Conservation (phyloP, 148 eudicot genomes). For the Talinum fruticosum region DNA sequence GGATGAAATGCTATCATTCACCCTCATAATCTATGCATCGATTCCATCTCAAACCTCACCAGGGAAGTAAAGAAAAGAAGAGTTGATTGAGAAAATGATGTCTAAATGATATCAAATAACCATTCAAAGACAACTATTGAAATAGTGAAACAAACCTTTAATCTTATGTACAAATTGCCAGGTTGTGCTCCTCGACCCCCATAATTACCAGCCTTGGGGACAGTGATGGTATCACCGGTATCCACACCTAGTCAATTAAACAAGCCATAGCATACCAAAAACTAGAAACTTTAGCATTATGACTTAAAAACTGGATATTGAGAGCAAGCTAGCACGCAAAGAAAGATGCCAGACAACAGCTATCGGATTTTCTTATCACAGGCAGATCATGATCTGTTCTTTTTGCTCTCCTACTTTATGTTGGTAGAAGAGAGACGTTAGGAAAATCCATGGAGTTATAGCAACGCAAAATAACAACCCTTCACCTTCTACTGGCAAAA, state of each 20-base stretch:
- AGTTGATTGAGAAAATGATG: neutral
- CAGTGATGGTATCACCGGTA: constrained; percentile 79
- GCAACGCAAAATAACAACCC: neutral
- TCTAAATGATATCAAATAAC: neutral
- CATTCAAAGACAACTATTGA: neutral
- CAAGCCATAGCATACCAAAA: constrained; percentile 11
- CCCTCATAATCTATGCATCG: neutral
- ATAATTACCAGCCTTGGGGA: constrained; percentile 83
- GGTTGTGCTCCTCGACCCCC: constrained; percentile 67
- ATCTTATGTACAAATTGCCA: constrained; percentile 65
- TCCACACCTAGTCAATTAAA: constrained; percentile 60
- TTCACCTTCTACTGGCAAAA: neutral
- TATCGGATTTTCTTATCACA: neutral
- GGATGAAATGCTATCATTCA: neutral
- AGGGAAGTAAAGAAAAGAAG: too few relatives aligned
- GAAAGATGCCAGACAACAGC: neutral
- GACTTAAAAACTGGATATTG: neutral
- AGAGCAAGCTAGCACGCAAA: neutral
- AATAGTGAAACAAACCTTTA: constrained; percentile 46
- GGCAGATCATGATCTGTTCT: neutral
- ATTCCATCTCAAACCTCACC: neutral
- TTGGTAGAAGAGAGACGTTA: neutral
- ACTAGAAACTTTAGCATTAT: constrained; percentile 4
- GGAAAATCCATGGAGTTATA: neutral
- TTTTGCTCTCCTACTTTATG: neutral